A percentile compares a stretch with the other conserved stretches of the same genome.
These are phyloP conservation scores for Coemansia sp. DNA, from an alignment of 192 early-diverging fungal species.

Conservation along the genomic window DNA sequence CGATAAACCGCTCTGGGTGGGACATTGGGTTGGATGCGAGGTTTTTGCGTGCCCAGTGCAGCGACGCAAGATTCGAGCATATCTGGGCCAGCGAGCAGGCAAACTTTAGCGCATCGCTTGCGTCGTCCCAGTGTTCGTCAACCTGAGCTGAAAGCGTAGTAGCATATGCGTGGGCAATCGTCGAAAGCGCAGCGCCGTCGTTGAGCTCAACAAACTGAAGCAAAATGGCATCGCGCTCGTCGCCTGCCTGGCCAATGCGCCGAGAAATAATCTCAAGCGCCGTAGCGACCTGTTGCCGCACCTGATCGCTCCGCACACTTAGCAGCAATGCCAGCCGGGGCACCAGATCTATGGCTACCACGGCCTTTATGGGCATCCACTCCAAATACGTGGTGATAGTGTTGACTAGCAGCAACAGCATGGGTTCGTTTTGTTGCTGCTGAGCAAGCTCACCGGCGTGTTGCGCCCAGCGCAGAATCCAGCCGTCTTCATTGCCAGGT, in stretches of 20 bases:
- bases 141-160: conserved; percentile 11
- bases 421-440: conserved; percentile 10
- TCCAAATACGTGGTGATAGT: conserved; percentile 35
- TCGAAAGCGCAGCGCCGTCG: conserved; percentile 2
- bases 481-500: conserved; percentile 43
- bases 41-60: conserved; percentile 51
- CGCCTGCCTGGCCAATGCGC: conserved; percentile 19
- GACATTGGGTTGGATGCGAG: conserved; percentile 9
- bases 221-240: conserved; percentile 37
- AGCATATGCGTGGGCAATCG: conserved; percentile 20
- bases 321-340: conserved; percentile 23
- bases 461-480: conserved; percentile 33
- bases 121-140: conserved; percentile 21
- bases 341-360: conserved; percentile 20
- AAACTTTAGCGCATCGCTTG: conserved; percentile 23
- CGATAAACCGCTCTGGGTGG: conserved; percentile 15
- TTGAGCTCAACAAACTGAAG: conserved; percentile 30
- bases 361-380: conserved; percentile 40
- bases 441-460: conserved; percentile 6
- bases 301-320: conserved; percentile 15
- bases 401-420: conserved; percentile 9
- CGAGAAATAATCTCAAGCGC: conserved; percentile 35
- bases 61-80: conserved; percentile 15
- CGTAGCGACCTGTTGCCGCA: conserved; percentile 16
- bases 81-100: conserved; percentile 20